Conservation (phyloP, 2,329 filamentous ascomycete species). For the Hypomyces perniciosus region DNA sequence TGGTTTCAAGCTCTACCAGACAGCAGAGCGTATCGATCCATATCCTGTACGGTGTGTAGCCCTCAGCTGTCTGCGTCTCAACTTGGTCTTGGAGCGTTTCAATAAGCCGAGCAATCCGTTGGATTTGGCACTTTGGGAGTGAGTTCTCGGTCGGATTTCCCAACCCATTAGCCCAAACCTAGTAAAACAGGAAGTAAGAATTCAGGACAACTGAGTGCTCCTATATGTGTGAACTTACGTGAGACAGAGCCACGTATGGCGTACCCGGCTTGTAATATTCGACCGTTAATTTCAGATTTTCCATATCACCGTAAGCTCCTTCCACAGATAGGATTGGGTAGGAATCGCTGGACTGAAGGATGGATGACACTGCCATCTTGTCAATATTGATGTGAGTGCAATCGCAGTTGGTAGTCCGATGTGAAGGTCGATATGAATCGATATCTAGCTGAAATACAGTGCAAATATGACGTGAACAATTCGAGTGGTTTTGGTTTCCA, state of each 20-base stretch:
- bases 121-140: conserved; percentile 27
- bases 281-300: conserved; percentile 16
- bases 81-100: conserved; percentile 13
- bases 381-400: conserved; percentile 20
- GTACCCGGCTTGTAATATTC: conserved; percentile 19
- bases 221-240: conserved; percentile 15
- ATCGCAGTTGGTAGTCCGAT: conserved; percentile 16
- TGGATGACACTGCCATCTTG: conserved; percentile 11
- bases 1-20: conserved; percentile 20
- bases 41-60: conserved; percentile 16
- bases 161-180: conserved; percentile 32
- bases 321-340: conserved; percentile 17
- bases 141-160: conserved; percentile 26
- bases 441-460: conserved; percentile 26
- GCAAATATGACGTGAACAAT: conserved; percentile 22
- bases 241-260: conserved; percentile 30
- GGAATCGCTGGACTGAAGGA: conserved; percentile 14
- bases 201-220: too few relatives aligned
- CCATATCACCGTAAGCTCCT: conserved; percentile 1
- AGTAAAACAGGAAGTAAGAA: background rate
- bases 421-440: conserved; percentile 20
- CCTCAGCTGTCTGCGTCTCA: background rate
- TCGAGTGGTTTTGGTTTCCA: conserved; percentile 17
- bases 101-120: conserved; percentile 20
- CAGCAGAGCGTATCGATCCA: conserved; percentile 33